Conservation (phyloP, 805 yeast species). For the Ogataea paradorogensis region DNA sequence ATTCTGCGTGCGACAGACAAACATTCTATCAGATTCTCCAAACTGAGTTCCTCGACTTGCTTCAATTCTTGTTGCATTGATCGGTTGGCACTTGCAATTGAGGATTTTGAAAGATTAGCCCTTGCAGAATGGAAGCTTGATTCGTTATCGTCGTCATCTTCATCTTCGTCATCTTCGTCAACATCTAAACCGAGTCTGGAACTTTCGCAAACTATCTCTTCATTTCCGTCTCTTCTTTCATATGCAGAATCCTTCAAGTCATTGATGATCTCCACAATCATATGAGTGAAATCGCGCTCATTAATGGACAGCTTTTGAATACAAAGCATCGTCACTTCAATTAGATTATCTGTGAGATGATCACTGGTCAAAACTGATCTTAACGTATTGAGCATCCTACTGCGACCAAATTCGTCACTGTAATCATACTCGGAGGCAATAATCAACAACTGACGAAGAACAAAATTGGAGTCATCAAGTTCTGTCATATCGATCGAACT, state of each 20-base stretch:
- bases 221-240: constrained; percentile 31
- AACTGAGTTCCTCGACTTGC: constrained; percentile 41
- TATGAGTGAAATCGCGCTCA: constrained; percentile 80
- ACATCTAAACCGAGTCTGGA: constrained; percentile 27
- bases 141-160: constrained; percentile 22
- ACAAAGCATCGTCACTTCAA: constrained; percentile 58
- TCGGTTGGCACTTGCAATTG: constrained; percentile 30
- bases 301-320: constrained; percentile 68
- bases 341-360: constrained; percentile 50
- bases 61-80: constrained; percentile 32
- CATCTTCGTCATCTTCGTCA: constrained; percentile 24
- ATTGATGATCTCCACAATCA: constrained; percentile 80
- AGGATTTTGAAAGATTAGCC: constrained; percentile 32
- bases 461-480: constrained; percentile 61
- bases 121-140: constrained; percentile 28
- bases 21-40: constrained; percentile 56
- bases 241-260: constrained; percentile 72
- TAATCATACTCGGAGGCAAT: constrained; percentile 75
- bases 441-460: constrained; percentile 67
- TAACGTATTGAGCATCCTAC: constrained; percentile 62
- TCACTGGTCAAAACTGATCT: constrained; percentile 60
- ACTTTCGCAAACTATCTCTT: constrained; percentile 14
- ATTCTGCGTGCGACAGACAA: constrained; percentile 65
- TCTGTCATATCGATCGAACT: constrained; percentile 38
- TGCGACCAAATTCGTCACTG: constrained; percentile 86